A percentile compares a stretch with the other conserved stretches of the same genome.
Evolutionary conservation across 768 basidiomycete genomes (phyloP).

Genomic region (Nevesoporus exiguus): DNA sequence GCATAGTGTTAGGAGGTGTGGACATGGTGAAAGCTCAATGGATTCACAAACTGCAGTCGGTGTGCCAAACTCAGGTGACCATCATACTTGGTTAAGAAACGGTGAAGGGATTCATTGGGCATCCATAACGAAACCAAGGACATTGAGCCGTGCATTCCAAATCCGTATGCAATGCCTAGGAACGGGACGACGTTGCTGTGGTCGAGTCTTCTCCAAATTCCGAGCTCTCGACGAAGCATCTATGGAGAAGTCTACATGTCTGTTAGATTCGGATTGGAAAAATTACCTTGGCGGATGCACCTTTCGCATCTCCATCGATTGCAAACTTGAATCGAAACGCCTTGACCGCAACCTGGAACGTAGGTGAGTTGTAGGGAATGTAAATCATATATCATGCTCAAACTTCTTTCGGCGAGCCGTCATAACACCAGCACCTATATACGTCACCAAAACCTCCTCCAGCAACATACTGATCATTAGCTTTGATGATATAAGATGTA

Average conservation of each 20-base stretch:
- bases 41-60: conserved; percentile 9
- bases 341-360: conserved; percentile 23
- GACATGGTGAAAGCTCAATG: neutral
- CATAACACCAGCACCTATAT: too few species aligned
- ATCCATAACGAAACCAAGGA: conserved; percentile 33
- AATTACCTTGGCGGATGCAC: neutral
- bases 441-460: too few species aligned
- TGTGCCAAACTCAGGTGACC: neutral
- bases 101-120: conserved; percentile 21
- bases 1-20: neutral
- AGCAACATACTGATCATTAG: too few species aligned
- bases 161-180: conserved; percentile 9
- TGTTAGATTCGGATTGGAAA: neutral
- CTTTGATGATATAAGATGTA: too few species aligned
- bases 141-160: conserved; percentile 19
- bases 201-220: neutral
- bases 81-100: conserved; percentile 10
- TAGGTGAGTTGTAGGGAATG: neutral
- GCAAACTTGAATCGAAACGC: conserved; percentile 10
- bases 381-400: too few species aligned
- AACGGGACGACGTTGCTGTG: conserved; percentile 28
- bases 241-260: neutral
- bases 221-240: conserved; percentile 28
- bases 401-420: too few species aligned
- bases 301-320: neutral